phyloP scores from a whole-genome alignment of 1,139 yeast species.

The Debaryomycetaceae sp. region DNA sequence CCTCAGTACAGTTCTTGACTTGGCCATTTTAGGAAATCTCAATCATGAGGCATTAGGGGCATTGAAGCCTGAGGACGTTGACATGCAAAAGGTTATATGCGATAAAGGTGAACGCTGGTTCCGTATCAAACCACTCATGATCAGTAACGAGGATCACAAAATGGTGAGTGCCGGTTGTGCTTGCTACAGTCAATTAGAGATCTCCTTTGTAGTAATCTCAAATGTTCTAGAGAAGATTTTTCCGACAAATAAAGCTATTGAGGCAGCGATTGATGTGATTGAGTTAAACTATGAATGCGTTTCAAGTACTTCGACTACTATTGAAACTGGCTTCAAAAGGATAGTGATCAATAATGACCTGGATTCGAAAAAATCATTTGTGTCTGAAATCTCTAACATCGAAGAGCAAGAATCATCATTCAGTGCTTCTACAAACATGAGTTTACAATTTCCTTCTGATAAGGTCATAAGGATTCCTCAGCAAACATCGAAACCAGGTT shows the following conservation, averaged over 20 bases:
- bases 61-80: neutral
- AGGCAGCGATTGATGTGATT: constrained; percentile 11
- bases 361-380: neutral
- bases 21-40: neutral
- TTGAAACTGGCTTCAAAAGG: constrained; percentile 6
- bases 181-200: constrained; percentile 14
- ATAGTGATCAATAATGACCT: constrained; percentile 5
- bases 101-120: neutral
- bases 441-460: neutral
- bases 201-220: constrained; percentile 11
- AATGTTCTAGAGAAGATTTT: constrained; percentile 9
- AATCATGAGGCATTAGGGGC: too few relatives aligned
- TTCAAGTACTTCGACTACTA: constrained; percentile 3
- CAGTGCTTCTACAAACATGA: neutral
- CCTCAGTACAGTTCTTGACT: neutral
- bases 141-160: neutral
- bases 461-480: neutral
- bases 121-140: neutral
- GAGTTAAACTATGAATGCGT: constrained; percentile 8
- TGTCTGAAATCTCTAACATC: neutral
- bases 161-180: neutral
- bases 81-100: neutral
- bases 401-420: neutral
- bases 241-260: constrained; percentile 7
- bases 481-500: neutral